Conservation (phyloP, 1,139 yeast species). For the Zygoascus hellenicus region DNA sequence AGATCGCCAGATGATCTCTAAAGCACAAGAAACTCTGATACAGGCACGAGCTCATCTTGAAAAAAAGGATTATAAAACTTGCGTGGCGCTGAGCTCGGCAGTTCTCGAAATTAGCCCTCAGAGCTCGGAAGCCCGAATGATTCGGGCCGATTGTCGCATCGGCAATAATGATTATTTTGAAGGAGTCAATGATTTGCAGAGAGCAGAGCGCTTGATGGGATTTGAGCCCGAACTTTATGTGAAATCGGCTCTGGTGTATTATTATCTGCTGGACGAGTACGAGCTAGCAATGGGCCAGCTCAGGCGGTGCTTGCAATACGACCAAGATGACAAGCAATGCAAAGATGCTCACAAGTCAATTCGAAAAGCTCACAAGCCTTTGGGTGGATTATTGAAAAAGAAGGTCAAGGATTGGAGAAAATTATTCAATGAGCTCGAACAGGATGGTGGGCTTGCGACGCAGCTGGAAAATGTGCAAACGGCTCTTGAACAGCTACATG, state of each 20-base stretch:
- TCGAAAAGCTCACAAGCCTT: constrained; percentile 35
- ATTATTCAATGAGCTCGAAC: constrained; percentile 22
- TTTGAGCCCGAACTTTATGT: constrained; percentile 28
- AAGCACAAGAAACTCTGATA: constrained; percentile 3
- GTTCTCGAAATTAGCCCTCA: constrained; percentile 32
- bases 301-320: constrained; percentile 59
- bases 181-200: constrained; percentile 2
- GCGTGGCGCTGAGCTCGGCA: constrained; percentile 26
- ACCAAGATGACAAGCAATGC: constrained; percentile 59
- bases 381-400: constrained; percentile 19
- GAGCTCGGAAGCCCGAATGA: constrained; percentile 22
- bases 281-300: constrained; percentile 46
- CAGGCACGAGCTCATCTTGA: constrained; percentile 18
- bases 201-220: constrained; percentile 18
- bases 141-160: constrained; percentile 33
- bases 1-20: constrained; percentile 6
- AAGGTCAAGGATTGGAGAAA: constrained; percentile 27
- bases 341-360: constrained; percentile 45
- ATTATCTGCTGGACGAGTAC: constrained; percentile 48
- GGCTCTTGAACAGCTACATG: constrained; percentile 22
- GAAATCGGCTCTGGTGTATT: constrained; percentile 39
- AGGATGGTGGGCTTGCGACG: constrained; percentile 18
- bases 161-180: constrained; percentile 22
- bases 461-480: constrained; percentile 16
- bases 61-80: constrained; percentile 26